Evolutionary conservation across 805 yeast species (phyloP).

Genomic region (Candida coleopterorum): DNA sequence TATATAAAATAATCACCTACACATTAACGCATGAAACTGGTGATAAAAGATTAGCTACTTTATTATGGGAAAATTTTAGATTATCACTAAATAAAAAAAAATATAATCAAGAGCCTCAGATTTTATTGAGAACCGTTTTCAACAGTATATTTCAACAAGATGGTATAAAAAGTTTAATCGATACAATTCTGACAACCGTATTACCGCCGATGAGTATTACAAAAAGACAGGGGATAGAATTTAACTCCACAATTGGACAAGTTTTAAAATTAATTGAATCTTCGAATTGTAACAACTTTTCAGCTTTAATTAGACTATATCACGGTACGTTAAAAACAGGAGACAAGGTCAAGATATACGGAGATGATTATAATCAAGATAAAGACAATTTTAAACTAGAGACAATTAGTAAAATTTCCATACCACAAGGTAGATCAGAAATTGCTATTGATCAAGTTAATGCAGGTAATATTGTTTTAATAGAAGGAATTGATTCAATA

Average conservation of each 20-base stretch:
- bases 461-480: conserved; percentile 64
- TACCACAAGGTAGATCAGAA: conserved; percentile 71
- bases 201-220: conserved; percentile 19
- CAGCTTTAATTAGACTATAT: conserved; percentile 57
- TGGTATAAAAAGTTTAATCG: conserved; percentile 45
- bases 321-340: conserved; percentile 55
- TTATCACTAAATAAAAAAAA: conserved; percentile 36
- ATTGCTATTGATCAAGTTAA: conserved; percentile 48
- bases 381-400: conserved; percentile 48
- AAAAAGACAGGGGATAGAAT: conserved; percentile 6
- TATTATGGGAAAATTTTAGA: conserved; percentile 48
- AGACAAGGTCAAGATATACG: conserved; percentile 48
- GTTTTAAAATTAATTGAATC: conserved; percentile 52
- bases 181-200: conserved; percentile 31
- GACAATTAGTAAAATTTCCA: conserved; percentile 37
- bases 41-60: conserved; percentile 29
- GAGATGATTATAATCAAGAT: conserved; percentile 47
- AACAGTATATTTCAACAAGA: conserved; percentile 41
- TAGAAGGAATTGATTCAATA: conserved; percentile 53
- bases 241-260: conserved; percentile 14
- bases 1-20: conserved; percentile 68
- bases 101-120: conserved; percentile 52
- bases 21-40: conserved; percentile 50
- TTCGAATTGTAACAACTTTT: conserved; percentile 47
- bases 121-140: conserved; percentile 53